Percentiles rank a stretch among this genome's conserved stretches.
phyloP scores from a whole-genome alignment of 2,329 filamentous ascomycete species.

The Epichloe sylvatica region DNA sequence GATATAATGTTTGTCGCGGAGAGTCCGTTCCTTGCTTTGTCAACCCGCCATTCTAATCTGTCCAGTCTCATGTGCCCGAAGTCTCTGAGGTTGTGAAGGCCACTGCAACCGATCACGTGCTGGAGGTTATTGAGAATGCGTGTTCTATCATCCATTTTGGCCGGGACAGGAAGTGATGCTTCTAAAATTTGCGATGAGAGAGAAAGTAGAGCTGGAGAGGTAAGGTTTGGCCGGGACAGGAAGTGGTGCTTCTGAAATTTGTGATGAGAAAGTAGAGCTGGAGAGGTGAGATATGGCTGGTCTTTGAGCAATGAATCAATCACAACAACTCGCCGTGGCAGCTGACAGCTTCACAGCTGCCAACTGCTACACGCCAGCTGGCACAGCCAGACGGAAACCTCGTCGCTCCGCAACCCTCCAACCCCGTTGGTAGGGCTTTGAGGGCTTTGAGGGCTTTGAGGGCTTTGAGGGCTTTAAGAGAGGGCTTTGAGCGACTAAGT shows the following conservation, averaged over 20 bases:
- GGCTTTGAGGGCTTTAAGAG: too few species aligned
- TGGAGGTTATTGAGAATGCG: constrained; percentile 11
- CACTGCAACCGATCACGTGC: constrained; percentile 11
- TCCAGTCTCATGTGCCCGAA: constrained; percentile 13
- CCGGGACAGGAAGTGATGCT: neutral
- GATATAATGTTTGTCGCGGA: constrained; percentile 8
- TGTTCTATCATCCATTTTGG: constrained; percentile 10
- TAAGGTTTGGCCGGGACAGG: neutral
- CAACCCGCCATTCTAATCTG: constrained; percentile 12
- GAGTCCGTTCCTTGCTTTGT: constrained; percentile 4
- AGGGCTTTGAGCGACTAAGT: too few species aligned
- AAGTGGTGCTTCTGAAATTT: neutral
- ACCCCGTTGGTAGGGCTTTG: neutral
- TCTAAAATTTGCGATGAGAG: neutral
- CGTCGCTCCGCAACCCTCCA: neutral
- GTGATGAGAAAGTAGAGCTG: neutral
- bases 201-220: neutral
- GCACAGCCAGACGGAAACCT: neutral
- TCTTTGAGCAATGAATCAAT: neutral
- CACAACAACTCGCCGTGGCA: too few species aligned
- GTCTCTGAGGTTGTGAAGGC: constrained; percentile 10
- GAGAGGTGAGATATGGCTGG: neutral
- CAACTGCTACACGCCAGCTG: neutral
- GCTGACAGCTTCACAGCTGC: too few species aligned
- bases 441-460: too few species aligned